These are phyloP conservation scores for Sporothrix luriei DNA, from an alignment of 2,329 filamentous ascomycete genomes.

Conservation along the genomic window DNA sequence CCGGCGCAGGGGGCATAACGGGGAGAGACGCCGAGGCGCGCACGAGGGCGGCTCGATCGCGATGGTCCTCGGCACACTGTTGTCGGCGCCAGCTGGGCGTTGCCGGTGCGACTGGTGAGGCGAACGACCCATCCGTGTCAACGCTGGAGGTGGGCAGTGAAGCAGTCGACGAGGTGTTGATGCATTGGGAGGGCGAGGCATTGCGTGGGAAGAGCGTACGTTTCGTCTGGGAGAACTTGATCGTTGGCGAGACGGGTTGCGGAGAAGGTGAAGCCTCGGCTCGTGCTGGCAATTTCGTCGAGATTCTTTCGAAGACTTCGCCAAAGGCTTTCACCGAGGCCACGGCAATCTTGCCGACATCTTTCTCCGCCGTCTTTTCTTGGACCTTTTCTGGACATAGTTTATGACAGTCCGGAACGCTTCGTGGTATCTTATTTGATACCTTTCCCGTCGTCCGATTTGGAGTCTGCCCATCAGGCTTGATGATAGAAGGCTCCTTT, in stretches of 20 bases:
- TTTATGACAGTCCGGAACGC: background rate
- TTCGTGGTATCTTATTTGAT: background rate
- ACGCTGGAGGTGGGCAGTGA: background rate
- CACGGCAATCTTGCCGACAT: background rate
- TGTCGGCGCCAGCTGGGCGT: conserved; percentile 1
- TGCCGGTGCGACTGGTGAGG: background rate
- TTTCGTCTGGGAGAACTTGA: background rate
- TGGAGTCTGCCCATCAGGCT: background rate
- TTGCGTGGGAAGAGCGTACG: conserved; percentile 9
- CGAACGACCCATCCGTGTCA: background rate
- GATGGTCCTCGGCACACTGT: background rate
- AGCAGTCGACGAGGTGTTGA: background rate
- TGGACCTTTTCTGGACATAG: background rate
- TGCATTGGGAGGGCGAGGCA: background rate
- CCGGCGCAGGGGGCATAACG: background rate
- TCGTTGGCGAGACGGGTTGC: background rate
- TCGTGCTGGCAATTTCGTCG: background rate
- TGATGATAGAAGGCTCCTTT: background rate
- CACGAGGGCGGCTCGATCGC: background rate
- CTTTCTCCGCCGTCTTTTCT: background rate
- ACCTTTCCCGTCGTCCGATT: no score
- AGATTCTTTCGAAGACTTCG: background rate
- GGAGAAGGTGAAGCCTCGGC: background rate
- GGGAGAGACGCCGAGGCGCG: background rate
- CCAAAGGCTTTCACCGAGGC: background rate